Evolutionary conservation across 2,329 filamentous ascomycete genomes (phyloP).

Genomic region (Neurospora crassa): DNA sequence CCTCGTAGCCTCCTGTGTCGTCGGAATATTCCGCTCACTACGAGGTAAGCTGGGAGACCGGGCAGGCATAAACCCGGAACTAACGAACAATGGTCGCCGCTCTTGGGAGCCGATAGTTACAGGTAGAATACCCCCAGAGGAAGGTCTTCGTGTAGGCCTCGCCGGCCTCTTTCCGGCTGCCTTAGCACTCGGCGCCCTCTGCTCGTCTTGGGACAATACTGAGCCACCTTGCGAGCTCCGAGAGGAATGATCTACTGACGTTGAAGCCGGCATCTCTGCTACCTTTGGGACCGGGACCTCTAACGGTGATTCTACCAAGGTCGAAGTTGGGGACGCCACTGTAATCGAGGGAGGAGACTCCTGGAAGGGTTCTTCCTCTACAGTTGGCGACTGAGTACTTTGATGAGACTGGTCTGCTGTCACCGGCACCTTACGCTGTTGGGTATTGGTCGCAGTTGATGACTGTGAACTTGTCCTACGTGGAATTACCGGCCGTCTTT

Average conservation of each 20-base stretch:
- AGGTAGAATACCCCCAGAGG: neutral
- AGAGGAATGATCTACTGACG: slow-evolving; percentile 2
- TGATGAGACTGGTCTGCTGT: neutral
- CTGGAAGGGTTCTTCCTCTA: neutral
- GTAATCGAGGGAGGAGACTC: neutral
- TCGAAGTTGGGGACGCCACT: neutral
- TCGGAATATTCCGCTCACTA: neutral
- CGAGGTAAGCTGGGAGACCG: neutral
- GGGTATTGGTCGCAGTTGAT: slow-evolving; percentile 24
- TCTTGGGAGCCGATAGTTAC: slow-evolving; percentile 4
- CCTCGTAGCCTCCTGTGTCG: neutral
- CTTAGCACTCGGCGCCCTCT: slow-evolving; percentile 30
- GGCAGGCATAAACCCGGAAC: neutral
- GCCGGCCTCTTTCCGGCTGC: slow-evolving; percentile 39
- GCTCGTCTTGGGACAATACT: slow-evolving; percentile 6
- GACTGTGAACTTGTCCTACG: slow-evolving; percentile 40
- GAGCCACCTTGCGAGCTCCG: slow-evolving; percentile 6
- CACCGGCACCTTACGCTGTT: slow-evolving; percentile 3
- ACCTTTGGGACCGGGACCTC: neutral
- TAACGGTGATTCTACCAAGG: neutral
- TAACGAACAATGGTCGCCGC: neutral
- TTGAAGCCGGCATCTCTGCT: neutral
- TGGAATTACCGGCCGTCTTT: slow-evolving; percentile 35
- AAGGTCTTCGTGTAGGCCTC: slow-evolving; percentile 8
- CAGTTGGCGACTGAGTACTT: neutral